These are phyloP conservation scores for Gaeumannomyces tritici DNA, from an alignment of 2,329 filamentous ascomycete genomes.

Conservation along the genomic window DNA sequence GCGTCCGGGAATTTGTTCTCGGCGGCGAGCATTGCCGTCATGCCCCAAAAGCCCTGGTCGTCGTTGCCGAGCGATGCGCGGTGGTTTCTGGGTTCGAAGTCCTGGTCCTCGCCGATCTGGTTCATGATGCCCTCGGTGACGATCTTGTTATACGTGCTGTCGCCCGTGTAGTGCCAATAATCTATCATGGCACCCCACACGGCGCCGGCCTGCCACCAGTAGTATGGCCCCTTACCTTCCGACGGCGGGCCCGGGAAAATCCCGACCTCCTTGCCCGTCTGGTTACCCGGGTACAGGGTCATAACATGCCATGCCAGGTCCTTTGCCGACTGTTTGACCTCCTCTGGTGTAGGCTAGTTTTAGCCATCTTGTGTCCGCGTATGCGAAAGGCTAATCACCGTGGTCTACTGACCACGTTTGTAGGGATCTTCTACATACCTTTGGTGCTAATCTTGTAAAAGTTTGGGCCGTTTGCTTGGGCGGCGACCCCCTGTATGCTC, in stretches of 20 bases:
- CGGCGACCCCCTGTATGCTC: background rate
- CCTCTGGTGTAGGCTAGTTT: conserved; percentile 42
- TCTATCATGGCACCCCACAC: conserved; percentile 38
- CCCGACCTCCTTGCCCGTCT: background rate
- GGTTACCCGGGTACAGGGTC: background rate
- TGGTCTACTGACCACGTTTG: background rate
- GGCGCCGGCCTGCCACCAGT: conserved; percentile 43
- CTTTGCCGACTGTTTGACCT: conserved; percentile 26
- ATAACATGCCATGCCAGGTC: background rate
- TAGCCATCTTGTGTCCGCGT: conserved; percentile 39
- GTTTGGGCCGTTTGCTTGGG: background rate
- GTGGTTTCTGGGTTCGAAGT: background rate
- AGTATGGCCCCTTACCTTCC: conserved; percentile 15
- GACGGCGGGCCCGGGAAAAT: background rate
- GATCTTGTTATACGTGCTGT: conserved; percentile 37
- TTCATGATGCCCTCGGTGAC: conserved; percentile 10
- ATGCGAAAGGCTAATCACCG: background rate
- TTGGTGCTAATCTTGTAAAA: background rate
- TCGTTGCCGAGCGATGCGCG: conserved; percentile 36
- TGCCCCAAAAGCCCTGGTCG: conserved; percentile 58
- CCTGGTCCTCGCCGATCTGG: background rate
- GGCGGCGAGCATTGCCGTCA: conserved; percentile 46
- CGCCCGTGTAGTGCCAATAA: conserved; percentile 45
- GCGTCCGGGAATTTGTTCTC: conserved; percentile 56
- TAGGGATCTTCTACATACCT: background rate